phyloP scores from a whole-genome alignment of 1,139 yeast genomes.

The Geotrichum klebahnii region DNA sequence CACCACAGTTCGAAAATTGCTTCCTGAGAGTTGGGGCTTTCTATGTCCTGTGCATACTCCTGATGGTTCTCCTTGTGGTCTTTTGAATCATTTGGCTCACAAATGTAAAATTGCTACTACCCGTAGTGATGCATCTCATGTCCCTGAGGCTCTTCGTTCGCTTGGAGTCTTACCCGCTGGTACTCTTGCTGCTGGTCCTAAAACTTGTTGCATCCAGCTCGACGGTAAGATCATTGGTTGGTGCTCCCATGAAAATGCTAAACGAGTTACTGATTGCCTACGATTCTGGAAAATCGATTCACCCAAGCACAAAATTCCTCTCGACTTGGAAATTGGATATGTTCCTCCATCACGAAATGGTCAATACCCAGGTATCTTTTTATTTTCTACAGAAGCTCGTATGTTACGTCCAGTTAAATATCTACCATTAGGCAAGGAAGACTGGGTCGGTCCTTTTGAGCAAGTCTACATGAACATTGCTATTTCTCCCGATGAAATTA shows the following conservation, averaged over 20 bases:
- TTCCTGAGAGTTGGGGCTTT: conserved; percentile 99
- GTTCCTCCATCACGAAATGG: conserved; percentile 94
- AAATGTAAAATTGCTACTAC: conserved; percentile 83
- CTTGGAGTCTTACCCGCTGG: conserved; percentile 78
- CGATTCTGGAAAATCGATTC: conserved; percentile 93
- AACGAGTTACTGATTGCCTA: conserved; percentile 79
- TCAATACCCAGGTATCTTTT: conserved; percentile 91
- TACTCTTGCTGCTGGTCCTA: conserved; percentile 79
- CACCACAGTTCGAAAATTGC: conserved; percentile 89
- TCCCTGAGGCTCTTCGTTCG: conserved; percentile 62
- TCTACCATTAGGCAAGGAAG: conserved; percentile 75
- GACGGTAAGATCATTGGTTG: conserved; percentile 94
- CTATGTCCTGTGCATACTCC: conserved; percentile 99
- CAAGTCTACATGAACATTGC: conserved; percentile 97
- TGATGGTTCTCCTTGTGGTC: conserved; percentile 99
- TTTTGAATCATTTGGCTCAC: conserved; percentile 92
- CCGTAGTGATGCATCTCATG: conserved; percentile 66
- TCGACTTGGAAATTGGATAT: conserved; percentile 85
- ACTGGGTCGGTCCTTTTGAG: conserved; percentile 93
- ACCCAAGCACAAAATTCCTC: conserved; percentile 59
- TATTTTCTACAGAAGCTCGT: conserved; percentile 89
- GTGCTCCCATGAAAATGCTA: conserved; percentile 87
- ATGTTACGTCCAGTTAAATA: conserved; percentile 95
- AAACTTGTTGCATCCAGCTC: conserved; percentile 80
- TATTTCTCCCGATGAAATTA: conserved; percentile 88